Conservation (phyloP, 768 basidiomycete species). For the Naganishia vaughanmartiniae region DNA sequence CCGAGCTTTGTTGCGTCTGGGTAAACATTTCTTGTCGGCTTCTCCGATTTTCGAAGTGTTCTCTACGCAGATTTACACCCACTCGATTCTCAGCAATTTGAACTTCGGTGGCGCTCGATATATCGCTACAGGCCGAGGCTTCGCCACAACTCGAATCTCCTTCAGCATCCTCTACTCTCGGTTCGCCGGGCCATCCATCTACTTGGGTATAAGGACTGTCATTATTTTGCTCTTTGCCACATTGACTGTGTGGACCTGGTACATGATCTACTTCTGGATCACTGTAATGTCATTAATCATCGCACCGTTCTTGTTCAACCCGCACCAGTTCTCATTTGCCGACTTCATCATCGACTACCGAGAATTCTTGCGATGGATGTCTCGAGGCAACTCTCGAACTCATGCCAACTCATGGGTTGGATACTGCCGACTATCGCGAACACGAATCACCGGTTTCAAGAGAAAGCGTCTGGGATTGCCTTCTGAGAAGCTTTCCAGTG, state of each 20-base stretch:
- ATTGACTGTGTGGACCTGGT: slow-evolving; percentile 83
- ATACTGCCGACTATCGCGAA: slow-evolving; percentile 94
- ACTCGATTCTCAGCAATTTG: slow-evolving; percentile 94
- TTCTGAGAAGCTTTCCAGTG: slow-evolving; percentile 92
- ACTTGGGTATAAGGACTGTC: slow-evolving; percentile 89
- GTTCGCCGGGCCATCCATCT: slow-evolving; percentile 97
- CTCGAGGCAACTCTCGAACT: slow-evolving; percentile 91
- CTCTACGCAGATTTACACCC: slow-evolving; percentile 95
- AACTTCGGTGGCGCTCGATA: slow-evolving; percentile 97
- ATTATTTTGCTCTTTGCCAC: slow-evolving; percentile 93
- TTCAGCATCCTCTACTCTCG: slow-evolving; percentile 96
- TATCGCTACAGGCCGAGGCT: slow-evolving; percentile 98
- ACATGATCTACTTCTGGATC: slow-evolving; percentile 96
- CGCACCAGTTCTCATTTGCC: slow-evolving; percentile 96
- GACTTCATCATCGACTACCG: slow-evolving; percentile 97
- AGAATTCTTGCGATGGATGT: slow-evolving; percentile 99
- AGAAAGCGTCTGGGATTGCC: slow-evolving; percentile 95
- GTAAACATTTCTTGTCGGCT: slow-evolving; percentile 88
- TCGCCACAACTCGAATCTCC: slow-evolving; percentile 89
- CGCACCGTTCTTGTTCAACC: slow-evolving; percentile 98
- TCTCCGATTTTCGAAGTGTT: slow-evolving; percentile 98
- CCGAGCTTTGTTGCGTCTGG: slow-evolving; percentile 83
- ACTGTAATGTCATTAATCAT: slow-evolving; percentile 87
- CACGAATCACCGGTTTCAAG: slow-evolving; percentile 99
- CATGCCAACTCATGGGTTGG: slow-evolving; percentile 99